These are phyloP conservation scores for Calcarisporium arbuscula DNA, from an alignment of 2,329 filamentous ascomycete genomes.

Conservation along the genomic window DNA sequence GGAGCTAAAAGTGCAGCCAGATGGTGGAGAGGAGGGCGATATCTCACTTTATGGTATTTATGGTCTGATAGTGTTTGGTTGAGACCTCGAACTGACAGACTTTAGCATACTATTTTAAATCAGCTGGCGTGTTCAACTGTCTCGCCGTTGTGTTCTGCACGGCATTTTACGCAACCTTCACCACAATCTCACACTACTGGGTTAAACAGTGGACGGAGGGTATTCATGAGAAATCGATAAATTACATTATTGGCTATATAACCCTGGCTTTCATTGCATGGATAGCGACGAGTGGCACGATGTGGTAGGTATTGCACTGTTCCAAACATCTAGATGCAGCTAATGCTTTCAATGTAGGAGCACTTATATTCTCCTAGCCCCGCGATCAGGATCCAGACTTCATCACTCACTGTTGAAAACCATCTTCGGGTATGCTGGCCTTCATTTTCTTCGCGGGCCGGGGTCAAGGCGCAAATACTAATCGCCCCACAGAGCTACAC, in stretches of 20 bases:
- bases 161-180: conserved; percentile 24
- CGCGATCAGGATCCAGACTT: conserved; percentile 26
- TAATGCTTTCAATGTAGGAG: no score
- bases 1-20: conserved; percentile 11
- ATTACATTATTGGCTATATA: conserved; percentile 31
- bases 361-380: conserved; percentile 25
- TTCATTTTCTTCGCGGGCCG: no score
- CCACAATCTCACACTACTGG: conserved; percentile 32
- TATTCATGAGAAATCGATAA: conserved; percentile 5
- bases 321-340: no score
- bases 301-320: no score
- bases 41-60: conserved; percentile 30
- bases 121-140: conserved; percentile 20
- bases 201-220: conserved; percentile 32
- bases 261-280: conserved; percentile 26
- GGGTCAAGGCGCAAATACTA: no score
- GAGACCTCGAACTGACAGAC: no score
- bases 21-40: conserved; percentile 19
- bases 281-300: conserved; percentile 22
- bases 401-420: conserved; percentile 9
- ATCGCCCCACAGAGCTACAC: no score
- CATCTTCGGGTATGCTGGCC: no score
- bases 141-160: conserved; percentile 17
- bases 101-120: conserved; percentile 26
- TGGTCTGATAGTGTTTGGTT: no score